Evolutionary conservation across 805 yeast genomes (phyloP), one percentile per base, ranked within the genome.

Genomic region (Monosporozyma solicola): DNA sequence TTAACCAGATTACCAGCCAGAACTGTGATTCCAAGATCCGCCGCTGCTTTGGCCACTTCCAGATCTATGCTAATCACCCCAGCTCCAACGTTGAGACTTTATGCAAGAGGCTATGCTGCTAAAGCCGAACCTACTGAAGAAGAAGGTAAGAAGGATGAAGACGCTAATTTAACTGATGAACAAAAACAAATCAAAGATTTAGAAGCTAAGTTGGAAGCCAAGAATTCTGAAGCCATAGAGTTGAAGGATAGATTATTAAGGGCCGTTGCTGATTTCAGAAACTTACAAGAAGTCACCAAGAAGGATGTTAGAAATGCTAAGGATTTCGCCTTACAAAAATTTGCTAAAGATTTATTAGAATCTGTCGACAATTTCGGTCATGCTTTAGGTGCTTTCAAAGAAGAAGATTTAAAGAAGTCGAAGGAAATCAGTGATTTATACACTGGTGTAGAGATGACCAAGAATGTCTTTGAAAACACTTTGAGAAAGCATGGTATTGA

Each of bases 381-480:
- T 62, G 97, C 97, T 9, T 75, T 91, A 61, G 73, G 75, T 57
- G 82, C 90, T 1, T 90, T 87, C 59, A 77, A 78, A 60, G 80
- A 77, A 59, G 87, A 84, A 48, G 79, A 82, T 32, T 67, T 80
- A 49, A 76, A 75, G 53, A 69, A 78, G 37, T 82, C 83, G 61
- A 71, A 73, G 53, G 94, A 85, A 66, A 79, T 91, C 56, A 77
- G 80, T 57, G 85, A 84, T 67, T 74, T 90, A 58, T 85, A 83
- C 68, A 94, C 89, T 39, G 97, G 97, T 67, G 91, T 90, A 55
- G 80, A 82, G 63, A 87, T 90, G 96, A 90, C 96, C 52, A 84
- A 85, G 74, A 81, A 80, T 60, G 82, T 91, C 39, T 86, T 90
- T 61, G 94, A 86, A 68, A 86, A 84, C 76, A 90, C 97, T 37